Conservation (phyloP, 768 basidiomycete genomes). For the Rhodocollybia butyracea region DNA sequence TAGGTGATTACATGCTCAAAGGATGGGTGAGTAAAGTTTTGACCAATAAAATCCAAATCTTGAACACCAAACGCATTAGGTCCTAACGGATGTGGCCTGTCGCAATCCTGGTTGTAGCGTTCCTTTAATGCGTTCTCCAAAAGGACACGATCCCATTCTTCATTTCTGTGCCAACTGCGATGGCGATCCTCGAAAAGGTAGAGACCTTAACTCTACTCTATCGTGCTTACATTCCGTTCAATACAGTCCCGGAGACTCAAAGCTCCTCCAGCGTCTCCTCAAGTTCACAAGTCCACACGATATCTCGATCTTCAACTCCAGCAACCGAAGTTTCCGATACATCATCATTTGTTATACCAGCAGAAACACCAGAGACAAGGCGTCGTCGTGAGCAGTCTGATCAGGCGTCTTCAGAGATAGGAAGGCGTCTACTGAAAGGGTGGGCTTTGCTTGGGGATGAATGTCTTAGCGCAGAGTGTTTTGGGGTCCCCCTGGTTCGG, state of each 20-base stretch:
- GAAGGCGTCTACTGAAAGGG: constrained; percentile 70
- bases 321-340: constrained; percentile 72
- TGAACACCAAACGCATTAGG: constrained; percentile 28
- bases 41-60: not conserved
- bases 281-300: constrained; percentile 31
- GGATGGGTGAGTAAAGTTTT: constrained; percentile 58
- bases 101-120: constrained; percentile 50
- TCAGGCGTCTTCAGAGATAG: constrained; percentile 74
- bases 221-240: not conserved
- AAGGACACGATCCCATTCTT: constrained; percentile 36
- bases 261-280: constrained; percentile 42
- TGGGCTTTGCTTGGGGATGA: constrained; percentile 90
- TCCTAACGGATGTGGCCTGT: constrained; percentile 67
- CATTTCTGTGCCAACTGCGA: constrained; percentile 69
- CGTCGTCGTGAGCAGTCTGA: constrained; percentile 81
- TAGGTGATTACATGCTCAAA: constrained; percentile 72
- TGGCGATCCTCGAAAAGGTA: constrained; percentile 21
- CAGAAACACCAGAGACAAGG: constrained; percentile 61
- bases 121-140: constrained; percentile 76
- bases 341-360: constrained; percentile 59
- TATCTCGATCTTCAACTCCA: constrained; percentile 70
- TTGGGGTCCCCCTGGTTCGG: constrained; percentile 80
- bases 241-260: constrained; percentile 15
- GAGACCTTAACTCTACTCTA: not conserved
- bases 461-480: constrained; percentile 67